These are phyloP conservation scores for Iris macrosiphon DNA, from an alignment of 106 monocot species.

Conservation along the genomic window DNA sequence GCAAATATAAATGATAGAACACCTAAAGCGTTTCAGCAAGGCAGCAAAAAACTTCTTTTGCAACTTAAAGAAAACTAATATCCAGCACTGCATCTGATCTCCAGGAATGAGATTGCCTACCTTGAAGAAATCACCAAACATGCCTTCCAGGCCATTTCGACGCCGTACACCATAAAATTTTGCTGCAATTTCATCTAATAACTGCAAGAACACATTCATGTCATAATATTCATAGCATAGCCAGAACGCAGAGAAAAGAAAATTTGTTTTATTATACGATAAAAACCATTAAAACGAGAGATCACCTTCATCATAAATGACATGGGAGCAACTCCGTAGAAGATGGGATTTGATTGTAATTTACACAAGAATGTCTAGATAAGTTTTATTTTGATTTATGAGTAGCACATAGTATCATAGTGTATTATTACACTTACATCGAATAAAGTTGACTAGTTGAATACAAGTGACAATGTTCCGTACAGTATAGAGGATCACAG, in stretches of 20 bases:
- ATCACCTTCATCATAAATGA: background rate
- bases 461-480: too few species aligned
- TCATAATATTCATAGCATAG: background rate
- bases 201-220: constrained; percentile 26
- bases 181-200: constrained; percentile 65
- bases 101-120: constrained; percentile 17
- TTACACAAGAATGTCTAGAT: background rate
- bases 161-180: constrained; percentile 55
- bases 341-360: background rate
- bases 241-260: too few species aligned
- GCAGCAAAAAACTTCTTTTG: too few species aligned
- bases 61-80: background rate
- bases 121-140: constrained; percentile 84
- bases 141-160: constrained; percentile 44
- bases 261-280: too few species aligned
- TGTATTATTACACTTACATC: too few species aligned
- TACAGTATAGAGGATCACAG: too few species aligned
- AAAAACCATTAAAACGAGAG: too few species aligned
- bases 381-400: too few species aligned
- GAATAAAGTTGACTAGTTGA: too few species aligned
- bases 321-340: background rate
- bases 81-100: background rate
- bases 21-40: too few species aligned
- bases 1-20: too few species aligned
- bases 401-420: too few species aligned